Evolutionary conservation across 805 yeast species (phyloP), one percentile per base, ranked within the genome.

Genomic region (Lachancea nothofagi): DNA sequence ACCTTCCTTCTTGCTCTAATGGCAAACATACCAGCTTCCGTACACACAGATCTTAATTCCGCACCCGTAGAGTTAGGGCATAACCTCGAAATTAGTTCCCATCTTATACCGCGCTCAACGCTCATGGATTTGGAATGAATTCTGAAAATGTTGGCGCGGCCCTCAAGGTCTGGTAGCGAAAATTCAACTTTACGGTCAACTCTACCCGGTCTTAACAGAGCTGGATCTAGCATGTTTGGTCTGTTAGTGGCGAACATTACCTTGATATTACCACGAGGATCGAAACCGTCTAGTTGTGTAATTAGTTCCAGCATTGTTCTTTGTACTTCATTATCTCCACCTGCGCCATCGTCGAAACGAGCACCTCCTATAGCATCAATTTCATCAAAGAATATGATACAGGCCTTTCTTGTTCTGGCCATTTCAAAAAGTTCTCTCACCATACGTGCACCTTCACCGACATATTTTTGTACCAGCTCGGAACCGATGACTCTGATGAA

Each of bases 11-110:
- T 80, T 14, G 97, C 96, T 56, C 99, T 79, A 41, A 93, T 93
- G 32, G 99, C 98, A 72, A 89, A 93, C 98, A 93, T 93, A 55
- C 99, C 99, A 3, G 98, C 98, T 65, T 93, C 99, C 1, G 98
- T 93, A 65, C 98, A 93, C 13, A 93, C 98, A 5, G 97, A 90
- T 61, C 98, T 81, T 54, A 93, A 73, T 69, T 93, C 98, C 3
- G 99, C 99, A 65, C 99, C 99, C 1, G 98, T 93, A 14, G 96
- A 83, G 62, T 94, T 93, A 46, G 98, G 98, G 70, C 98, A 93
- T 58, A 93, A 72, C 61, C 99, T 77, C 15, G 97, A 89, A 57
- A 93, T 93, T 57, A 93, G 75, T 68, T 93, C 98, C 99, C 99
- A 93, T 66, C 98, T 80, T 43, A 93, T 93, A 55, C 87, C 95